Conservation (phyloP, 352 stramenopile species). For the Thraustochytrium striatum region DNA sequence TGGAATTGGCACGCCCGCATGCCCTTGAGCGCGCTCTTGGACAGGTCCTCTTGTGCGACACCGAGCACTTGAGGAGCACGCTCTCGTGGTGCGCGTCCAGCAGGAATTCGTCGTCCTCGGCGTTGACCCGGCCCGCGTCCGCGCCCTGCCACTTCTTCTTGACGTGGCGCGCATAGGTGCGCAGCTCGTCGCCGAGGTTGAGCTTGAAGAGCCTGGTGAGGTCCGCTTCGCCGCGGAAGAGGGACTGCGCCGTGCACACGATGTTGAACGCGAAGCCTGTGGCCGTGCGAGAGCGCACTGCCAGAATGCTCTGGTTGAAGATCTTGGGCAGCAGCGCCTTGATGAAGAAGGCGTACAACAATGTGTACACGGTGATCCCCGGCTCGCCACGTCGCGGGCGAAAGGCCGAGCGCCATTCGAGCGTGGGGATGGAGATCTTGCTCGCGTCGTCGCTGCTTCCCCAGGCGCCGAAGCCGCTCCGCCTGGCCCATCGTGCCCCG, state of each 20-base stretch:
- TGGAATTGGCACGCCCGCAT: conserved; percentile 13
- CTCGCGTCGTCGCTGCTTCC: conserved; percentile 20
- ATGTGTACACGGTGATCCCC: conserved; percentile 23
- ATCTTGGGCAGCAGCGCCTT: conserved; percentile 25
- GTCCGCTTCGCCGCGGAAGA: conserved; percentile 15
- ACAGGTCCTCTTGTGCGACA: not conserved
- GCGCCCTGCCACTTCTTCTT: conserved; percentile 11
- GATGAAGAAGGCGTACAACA: conserved; percentile 48
- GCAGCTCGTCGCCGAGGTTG: conserved; percentile 1
- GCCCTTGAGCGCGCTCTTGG: not conserved
- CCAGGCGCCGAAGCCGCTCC: too few relatives aligned
- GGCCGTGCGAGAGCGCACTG: conserved; percentile 14
- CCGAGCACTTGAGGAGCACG: not conserved
- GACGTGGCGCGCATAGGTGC: conserved; percentile 19
- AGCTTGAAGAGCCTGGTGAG: not conserved
- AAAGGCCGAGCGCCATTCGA: conserved; percentile 38
- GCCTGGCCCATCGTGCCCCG: too few relatives aligned
- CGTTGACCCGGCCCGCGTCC: conserved; percentile 10
- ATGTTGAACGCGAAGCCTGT: conserved; percentile 38
- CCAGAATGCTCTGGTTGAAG: conserved; percentile 44
- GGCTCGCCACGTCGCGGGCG: conserved; percentile 25
- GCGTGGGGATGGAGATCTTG: conserved; percentile 32
- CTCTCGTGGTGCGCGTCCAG: not conserved
- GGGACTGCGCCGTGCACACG: conserved; percentile 1
- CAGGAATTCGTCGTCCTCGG: conserved; percentile 35